Percentiles rank a stretch among this genome's conserved stretches.
Conservation (phyloP, 169 alveolate species). For the Plasmodium billcollinsi region DNA sequence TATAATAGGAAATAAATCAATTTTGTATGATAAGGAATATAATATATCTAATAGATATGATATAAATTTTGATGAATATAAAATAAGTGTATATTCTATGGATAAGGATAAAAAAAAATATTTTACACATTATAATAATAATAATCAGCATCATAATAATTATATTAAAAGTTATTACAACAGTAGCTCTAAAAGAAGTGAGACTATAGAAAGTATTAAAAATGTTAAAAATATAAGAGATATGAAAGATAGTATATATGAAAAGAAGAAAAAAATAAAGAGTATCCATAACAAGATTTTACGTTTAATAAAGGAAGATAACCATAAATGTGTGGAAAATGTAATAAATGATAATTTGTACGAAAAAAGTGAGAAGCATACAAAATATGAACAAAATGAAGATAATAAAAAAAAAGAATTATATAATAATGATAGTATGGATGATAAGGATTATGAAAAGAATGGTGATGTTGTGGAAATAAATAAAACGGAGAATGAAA, state of each 20-base stretch:
- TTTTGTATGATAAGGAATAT: not conserved
- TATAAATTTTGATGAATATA: not conserved
- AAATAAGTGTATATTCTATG: not conserved
- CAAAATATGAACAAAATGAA: too few relatives aligned
- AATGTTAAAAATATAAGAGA: not conserved
- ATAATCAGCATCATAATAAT: not conserved
- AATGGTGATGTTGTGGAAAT: too few relatives aligned
- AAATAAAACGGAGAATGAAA: too few relatives aligned
- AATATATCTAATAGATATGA: too few relatives aligned
- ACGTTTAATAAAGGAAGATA: constrained; percentile 32
- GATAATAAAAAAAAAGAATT: too few relatives aligned
- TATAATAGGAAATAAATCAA: not conserved
- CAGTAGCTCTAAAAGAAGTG: constrained; percentile 1
- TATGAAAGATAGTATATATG: constrained; percentile 36
- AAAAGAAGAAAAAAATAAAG: constrained; percentile 44
- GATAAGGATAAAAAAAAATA: not conserved
- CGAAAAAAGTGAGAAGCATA: too few relatives aligned
- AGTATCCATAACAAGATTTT: constrained; percentile 70
- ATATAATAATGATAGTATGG: too few relatives aligned
- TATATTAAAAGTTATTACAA: not conserved
- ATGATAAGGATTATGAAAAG: too few relatives aligned
- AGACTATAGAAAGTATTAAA: not conserved
- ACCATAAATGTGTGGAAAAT: not conserved
- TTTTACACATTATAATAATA: not conserved
- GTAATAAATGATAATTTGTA: too few relatives aligned